Evolutionary conservation across 371 early-diverging fungal genomes (phyloP).

Genomic region (Mortierella polycephala): DNA sequence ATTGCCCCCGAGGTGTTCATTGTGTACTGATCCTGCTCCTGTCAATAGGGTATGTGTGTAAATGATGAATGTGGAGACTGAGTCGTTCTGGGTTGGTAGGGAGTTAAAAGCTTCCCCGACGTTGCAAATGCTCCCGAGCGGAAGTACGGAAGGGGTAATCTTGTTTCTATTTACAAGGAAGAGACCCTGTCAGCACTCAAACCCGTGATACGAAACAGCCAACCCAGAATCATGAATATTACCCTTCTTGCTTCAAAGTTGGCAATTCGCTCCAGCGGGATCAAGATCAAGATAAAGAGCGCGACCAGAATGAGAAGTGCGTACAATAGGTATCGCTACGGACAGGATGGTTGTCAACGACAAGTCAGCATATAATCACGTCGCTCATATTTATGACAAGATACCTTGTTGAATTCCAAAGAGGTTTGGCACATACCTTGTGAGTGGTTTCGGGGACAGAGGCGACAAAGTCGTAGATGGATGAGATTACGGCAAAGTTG

Average conservation of each 20-base stretch:
- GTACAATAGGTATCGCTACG: conserved; percentile 52
- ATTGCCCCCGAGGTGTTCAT: conserved; percentile 56
- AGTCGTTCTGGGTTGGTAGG: conserved; percentile 1
- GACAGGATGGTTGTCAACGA: background rate
- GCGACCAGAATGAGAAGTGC: conserved; percentile 51
- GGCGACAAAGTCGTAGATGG: conserved; percentile 54
- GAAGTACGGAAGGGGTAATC: conserved; percentile 48
- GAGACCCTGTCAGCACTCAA: background rate
- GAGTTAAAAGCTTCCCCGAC: conserved; percentile 34
- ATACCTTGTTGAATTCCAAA: no score
- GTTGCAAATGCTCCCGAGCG: conserved; percentile 40
- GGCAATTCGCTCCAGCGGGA: conserved; percentile 59
- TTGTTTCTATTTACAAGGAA: conserved; percentile 32
- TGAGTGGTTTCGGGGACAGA: conserved; percentile 60
- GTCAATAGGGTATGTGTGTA: conserved; percentile 4
- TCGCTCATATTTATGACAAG: no score
- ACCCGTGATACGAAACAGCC: background rate
- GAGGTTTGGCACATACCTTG: conserved; percentile 40
- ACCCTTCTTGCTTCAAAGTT: conserved; percentile 58
- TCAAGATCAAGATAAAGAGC: conserved; percentile 56
- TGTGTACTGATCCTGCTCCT: background rate
- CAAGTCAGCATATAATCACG: background rate
- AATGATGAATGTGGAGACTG: background rate
- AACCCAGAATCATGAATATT: background rate
- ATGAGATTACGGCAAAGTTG: conserved; percentile 58